These are phyloP conservation scores for Paspalum vaginatum DNA, from an alignment of 176 grass and related monocot species.

Conservation along the genomic window DNA sequence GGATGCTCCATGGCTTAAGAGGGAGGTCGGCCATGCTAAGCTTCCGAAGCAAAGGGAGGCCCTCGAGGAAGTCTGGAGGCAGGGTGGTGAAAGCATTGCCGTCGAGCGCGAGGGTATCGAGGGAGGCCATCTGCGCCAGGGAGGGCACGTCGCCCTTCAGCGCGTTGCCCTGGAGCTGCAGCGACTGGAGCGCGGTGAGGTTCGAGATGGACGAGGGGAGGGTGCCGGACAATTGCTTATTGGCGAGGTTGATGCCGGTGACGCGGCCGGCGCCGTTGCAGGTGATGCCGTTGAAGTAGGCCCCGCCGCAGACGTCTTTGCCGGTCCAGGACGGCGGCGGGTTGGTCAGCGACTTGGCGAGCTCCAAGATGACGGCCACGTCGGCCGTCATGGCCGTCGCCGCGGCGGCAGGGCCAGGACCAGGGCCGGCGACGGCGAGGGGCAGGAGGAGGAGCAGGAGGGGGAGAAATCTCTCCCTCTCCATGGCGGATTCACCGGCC, in stretches of 20 bases:
- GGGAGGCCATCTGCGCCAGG: constrained; percentile 47
- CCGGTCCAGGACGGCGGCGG: constrained; percentile 52
- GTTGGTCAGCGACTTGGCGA: constrained; percentile 53
- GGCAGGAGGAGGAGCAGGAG: constrained; percentile 16
- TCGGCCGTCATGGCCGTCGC: constrained; percentile 50
- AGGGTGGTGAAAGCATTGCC: constrained; percentile 62
- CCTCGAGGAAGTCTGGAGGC: constrained; percentile 58
- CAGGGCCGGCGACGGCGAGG: not conserved
- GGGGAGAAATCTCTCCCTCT: constrained; percentile 36
- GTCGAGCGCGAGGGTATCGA: constrained; percentile 56
- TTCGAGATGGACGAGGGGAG: constrained; percentile 54
- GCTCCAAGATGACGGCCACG: constrained; percentile 55
- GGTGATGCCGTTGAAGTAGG: constrained; percentile 39
- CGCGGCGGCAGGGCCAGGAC: not conserved
- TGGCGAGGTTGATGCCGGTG: constrained; percentile 59
- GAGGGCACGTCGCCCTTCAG: constrained; percentile 60
- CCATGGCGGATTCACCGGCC: constrained; percentile 47
- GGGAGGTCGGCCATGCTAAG: constrained; percentile 63
- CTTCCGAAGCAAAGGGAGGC: constrained; percentile 43
- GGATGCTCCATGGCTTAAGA: constrained; percentile 56
- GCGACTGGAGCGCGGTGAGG: constrained; percentile 55
- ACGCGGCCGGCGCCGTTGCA: constrained; percentile 64
- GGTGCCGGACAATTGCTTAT: constrained; percentile 45
- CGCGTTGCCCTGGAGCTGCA: constrained; percentile 68
- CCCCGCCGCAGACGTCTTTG: constrained; percentile 43